A percentile compares a stretch with the other conserved stretches of the same genome.
phyloP scores from a whole-genome alignment of 768 basidiomycete species.

The Rhizopogon roseolus region DNA sequence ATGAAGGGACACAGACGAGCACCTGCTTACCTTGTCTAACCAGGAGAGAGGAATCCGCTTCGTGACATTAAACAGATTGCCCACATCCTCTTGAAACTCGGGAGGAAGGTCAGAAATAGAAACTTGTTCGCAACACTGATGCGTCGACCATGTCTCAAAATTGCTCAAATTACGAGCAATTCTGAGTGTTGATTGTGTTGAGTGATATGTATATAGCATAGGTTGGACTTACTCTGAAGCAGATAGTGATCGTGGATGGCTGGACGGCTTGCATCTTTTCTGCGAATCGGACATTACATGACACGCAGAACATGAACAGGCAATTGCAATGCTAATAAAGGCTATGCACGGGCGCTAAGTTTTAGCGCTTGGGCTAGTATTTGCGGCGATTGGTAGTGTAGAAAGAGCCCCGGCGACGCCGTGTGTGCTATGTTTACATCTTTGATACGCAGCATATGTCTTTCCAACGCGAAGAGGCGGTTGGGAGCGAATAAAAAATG shows the following conservation, averaged over 20 bases:
- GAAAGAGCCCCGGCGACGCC: too few species aligned
- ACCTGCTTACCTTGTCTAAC: conserved; percentile 33
- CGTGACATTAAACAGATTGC: conserved; percentile 33
- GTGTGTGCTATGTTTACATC: too few species aligned
- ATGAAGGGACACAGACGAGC: neutral
- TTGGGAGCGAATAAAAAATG: too few species aligned
- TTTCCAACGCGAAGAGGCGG: too few species aligned
- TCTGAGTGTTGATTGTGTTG: conserved; percentile 20
- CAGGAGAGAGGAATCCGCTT: conserved; percentile 36
- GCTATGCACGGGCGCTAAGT: too few species aligned
- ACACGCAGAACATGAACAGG: too few species aligned
- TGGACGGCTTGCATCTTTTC: conserved; percentile 10
- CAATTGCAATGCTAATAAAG: too few species aligned
- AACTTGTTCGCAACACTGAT: conserved; percentile 47
- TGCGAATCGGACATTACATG: neutral
- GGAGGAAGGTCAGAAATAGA: conserved; percentile 40
- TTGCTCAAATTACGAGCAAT: conserved; percentile 43
- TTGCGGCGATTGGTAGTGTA: too few species aligned
- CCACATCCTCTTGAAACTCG: conserved; percentile 31
- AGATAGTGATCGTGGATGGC: conserved; percentile 33
- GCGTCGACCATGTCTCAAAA: conserved; percentile 48
- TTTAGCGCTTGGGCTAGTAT: too few species aligned
- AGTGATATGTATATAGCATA: neutral
- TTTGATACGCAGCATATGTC: too few species aligned
- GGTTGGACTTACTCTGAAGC: conserved; percentile 38